Conservation (phyloP, 306 rosid genomes). For the Quercus dentata region DNA sequence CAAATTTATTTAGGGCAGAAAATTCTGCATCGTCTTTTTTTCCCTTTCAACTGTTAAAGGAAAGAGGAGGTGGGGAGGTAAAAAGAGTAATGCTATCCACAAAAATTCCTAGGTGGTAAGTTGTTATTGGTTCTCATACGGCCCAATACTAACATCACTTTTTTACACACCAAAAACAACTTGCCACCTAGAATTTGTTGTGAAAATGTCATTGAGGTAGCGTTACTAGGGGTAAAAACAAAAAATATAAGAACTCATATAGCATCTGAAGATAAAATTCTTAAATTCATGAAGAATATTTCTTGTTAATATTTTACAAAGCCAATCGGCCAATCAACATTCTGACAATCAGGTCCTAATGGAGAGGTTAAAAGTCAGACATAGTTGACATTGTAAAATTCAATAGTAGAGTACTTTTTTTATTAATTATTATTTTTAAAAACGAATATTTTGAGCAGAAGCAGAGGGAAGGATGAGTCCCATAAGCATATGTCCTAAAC, state of each 20-base stretch:
- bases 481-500: neutral
- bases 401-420: neutral
- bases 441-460: neutral
- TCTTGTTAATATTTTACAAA: neutral
- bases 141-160: too few species aligned
- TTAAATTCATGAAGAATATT: too few species aligned
- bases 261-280: too few species aligned
- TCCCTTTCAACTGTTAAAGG: neutral
- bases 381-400: neutral
- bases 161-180: too few species aligned
- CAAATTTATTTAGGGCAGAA: neutral
- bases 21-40: neutral
- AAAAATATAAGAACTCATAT: too few species aligned
- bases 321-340: neutral
- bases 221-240: too few species aligned
- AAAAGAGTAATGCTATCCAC: too few species aligned
- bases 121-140: too few species aligned
- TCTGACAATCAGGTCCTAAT: slow-evolving; percentile 12
- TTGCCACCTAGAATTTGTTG: too few species aligned
- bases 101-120: too few species aligned
- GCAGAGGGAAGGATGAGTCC: neutral
- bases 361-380: slow-evolving; percentile 9
- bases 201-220: too few species aligned
- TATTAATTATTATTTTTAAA: neutral
- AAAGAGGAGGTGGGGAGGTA: neutral